Evolutionary conservation across 345 rosid genomes (phyloP).

Genomic region (Corchorus olitorius): DNA sequence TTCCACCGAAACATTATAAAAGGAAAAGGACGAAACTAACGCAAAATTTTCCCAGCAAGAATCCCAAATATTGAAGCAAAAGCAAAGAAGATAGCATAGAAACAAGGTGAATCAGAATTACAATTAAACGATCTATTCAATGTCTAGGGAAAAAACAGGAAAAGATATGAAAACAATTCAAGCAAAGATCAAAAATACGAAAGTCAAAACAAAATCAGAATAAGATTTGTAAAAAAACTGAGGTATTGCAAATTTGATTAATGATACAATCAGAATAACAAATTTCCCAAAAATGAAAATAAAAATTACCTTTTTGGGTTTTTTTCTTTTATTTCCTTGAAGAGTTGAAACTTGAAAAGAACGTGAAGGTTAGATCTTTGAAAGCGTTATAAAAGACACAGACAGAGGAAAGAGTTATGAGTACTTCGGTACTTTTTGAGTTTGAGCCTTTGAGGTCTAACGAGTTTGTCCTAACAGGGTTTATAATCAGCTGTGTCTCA

Average conservation of each 20-base stretch:
- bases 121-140: constrained; percentile 15
- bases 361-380: constrained; percentile 5
- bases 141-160: background rate
- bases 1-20: background rate
- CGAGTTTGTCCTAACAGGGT: background rate
- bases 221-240: background rate
- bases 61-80: background rate
- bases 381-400: background rate
- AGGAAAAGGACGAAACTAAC: background rate
- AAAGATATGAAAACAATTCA: background rate
- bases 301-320: background rate
- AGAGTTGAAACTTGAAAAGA: background rate
- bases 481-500: background rate
- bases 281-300: background rate
- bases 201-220: background rate
- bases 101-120: background rate
- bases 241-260: background rate
- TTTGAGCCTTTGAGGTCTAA: background rate
- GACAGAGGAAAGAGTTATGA: background rate
- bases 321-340: background rate
- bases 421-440: background rate
- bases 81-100: background rate
- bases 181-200: background rate
- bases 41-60: background rate
- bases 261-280: background rate